Percentiles rank a stretch among this genome's conserved stretches.
These are phyloP conservation scores for Talaromyces adpressus DNA, from an alignment of 495 filamentous ascomycete species.

Conservation along the genomic window DNA sequence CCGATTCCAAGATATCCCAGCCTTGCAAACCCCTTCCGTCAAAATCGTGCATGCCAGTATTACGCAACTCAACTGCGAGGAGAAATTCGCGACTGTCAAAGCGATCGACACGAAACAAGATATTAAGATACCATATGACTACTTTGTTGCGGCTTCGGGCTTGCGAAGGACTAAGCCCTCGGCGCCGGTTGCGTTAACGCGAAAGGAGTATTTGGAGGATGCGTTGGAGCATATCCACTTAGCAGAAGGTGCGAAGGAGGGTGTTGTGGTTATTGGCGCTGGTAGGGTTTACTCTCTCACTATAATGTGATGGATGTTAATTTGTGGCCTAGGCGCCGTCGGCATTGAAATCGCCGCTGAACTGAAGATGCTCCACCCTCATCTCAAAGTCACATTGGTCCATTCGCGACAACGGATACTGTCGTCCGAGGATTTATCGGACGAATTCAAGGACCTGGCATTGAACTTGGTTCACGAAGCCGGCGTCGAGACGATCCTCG, in stretches of 20 bases:
- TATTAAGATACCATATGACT: slow-evolving; percentile 50
- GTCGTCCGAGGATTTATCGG: slow-evolving; percentile 59
- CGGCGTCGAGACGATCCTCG: slow-evolving; percentile 51
- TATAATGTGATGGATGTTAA: background rate
- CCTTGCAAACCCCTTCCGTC: slow-evolving; percentile 44
- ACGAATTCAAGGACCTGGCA: slow-evolving; percentile 52
- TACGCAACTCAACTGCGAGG: slow-evolving; percentile 40
- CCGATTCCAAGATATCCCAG: slow-evolving; percentile 51
- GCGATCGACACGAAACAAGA: slow-evolving; percentile 16
- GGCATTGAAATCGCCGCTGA: slow-evolving; percentile 69
- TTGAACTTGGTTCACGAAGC: slow-evolving; percentile 42
- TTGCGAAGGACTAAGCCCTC: slow-evolving; percentile 55
- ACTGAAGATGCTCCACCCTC: slow-evolving; percentile 51
- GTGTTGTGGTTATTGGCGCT: slow-evolving; percentile 51
- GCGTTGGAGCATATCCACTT: slow-evolving; percentile 15
- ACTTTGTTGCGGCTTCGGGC: slow-evolving; percentile 54
- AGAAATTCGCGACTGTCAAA: slow-evolving; percentile 38
- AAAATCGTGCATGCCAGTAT: slow-evolving; percentile 51
- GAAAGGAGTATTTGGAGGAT: slow-evolving; percentile 52
- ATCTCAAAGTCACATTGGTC: slow-evolving; percentile 54
- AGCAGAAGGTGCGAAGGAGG: slow-evolving; percentile 17
- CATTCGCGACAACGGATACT: slow-evolving; percentile 58
- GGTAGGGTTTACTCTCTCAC: background rate
- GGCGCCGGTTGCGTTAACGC: slow-evolving; percentile 48
- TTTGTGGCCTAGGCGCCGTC: slow-evolving; percentile 49